Evolutionary conservation across 208 protist species (phyloP), one percentile per base, ranked within the genome.

Genomic region (Wallacemonas sp.): DNA sequence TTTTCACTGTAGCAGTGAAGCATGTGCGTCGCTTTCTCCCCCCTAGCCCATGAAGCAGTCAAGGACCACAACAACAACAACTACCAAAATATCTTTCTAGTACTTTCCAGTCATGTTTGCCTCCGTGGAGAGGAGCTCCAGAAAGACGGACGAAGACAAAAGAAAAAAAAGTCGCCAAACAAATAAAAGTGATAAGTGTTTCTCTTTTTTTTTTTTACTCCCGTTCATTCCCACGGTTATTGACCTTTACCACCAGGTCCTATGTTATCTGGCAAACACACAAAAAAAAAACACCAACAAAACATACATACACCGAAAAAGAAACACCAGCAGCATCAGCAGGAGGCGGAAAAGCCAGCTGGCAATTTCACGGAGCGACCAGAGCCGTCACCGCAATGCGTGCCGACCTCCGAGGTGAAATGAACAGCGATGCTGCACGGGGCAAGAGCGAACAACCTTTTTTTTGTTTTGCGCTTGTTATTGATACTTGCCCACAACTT

Each of bases 211-310:
- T n/a, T 57, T 39, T 67, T 14, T 52, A 2, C 50, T 28, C 39
- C 29, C 50, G 7, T 41, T 41, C 23, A 28, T 31, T 18, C 23
- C 25, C 50, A 16, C 7, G 20, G 18, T 11, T 48, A 18, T 52
- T 29, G 11, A 33, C 14, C 22, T 38, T 45, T 42, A 62, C 42
- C n/a, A 33, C 23, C 49, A 29, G 39, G 32, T 63, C 25, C 33
- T 50, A 33, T 22, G 18, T 70, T 70, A 28, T 52, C 14, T 29
- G 25, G n/a, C 11, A 54, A 55, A 67, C 32, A 36, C 7, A 12
- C 26, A 67, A 55, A 38, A 57, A 41, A 39, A 63, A 71, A 48
- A 36, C 29, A 57, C 25, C 18, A 61, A 23, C 3, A 65, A 65
- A 66, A 45, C 12, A 57, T 26, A 29, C 36, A 41, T 16, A 41